Percentiles rank a stretch among this genome's conserved stretches.
Conservation (phyloP, 345 rosid species). For the Cardiospermum halicacabum region DNA sequence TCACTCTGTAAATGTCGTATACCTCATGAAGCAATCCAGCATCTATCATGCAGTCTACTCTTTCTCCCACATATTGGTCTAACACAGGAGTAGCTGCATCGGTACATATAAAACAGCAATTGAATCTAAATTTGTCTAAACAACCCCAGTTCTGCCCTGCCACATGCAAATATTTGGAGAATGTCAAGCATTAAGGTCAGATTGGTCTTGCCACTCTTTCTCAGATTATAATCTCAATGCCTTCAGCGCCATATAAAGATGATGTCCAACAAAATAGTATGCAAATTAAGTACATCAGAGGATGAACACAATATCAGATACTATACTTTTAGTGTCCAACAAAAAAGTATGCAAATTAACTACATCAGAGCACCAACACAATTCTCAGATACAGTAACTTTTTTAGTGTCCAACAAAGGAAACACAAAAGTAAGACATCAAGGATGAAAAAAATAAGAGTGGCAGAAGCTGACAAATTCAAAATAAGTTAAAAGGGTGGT, state of each 20-base stretch:
- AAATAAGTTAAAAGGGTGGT: not conserved
- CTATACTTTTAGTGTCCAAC: conserved; percentile 2
- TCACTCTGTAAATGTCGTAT: conserved; percentile 53
- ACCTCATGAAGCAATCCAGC: conserved; percentile 81
- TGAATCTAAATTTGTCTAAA: conserved; percentile 46
- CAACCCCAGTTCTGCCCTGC: conserved; percentile 99
- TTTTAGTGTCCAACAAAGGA: not conserved
- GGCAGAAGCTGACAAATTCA: too few species aligned
- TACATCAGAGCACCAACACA: too few species aligned
- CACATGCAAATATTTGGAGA: conserved; percentile 30
- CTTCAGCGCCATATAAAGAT: not conserved
- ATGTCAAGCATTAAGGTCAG: conserved; percentile 6
- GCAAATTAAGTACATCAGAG: not conserved
- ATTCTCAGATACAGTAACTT: too few species aligned
- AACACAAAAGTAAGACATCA: not conserved
- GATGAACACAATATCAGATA: not conserved
- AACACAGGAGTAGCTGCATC: conserved; percentile 62
- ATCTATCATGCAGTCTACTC: conserved; percentile 84
- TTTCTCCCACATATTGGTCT: conserved; percentile 63
- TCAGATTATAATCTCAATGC: conserved; percentile 1
- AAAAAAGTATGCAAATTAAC: not conserved
- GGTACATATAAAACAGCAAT: conserved; percentile 74
- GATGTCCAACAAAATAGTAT: not conserved
- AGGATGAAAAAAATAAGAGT: not conserved
- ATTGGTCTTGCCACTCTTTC: not conserved